Conservation (phyloP, 2,329 filamentous ascomycete species). For the Cordyceps militaris region DNA sequence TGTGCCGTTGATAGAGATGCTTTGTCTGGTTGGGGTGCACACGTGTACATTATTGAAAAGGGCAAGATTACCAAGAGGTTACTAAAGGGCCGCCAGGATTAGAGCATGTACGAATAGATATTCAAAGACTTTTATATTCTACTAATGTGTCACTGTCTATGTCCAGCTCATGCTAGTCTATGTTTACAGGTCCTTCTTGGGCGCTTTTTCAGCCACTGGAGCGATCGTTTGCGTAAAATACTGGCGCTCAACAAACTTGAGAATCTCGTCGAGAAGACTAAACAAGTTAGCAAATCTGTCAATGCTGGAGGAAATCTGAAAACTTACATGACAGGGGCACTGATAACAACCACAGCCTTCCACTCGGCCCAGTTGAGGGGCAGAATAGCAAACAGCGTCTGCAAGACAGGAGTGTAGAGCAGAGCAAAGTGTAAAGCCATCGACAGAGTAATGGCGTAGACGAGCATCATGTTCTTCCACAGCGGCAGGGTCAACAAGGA, state of each 20-base stretch:
- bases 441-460: slow-evolving; percentile 85
- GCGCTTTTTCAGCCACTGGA: slow-evolving; percentile 31
- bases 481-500: slow-evolving; percentile 86
- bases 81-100: slow-evolving; percentile 96
- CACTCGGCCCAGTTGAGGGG: slow-evolving; percentile 82
- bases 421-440: slow-evolving; percentile 95
- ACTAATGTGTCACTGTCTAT: slow-evolving; percentile 12
- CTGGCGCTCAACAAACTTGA: slow-evolving; percentile 70
- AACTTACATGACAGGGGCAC: slow-evolving; percentile 85
- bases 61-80: slow-evolving; percentile 99
- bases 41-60: slow-evolving; percentile 99
- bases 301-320: not conserved
- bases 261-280: slow-evolving; percentile 73
- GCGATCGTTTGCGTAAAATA: slow-evolving; percentile 52
- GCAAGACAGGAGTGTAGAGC: slow-evolving; percentile 84
- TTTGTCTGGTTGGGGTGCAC: slow-evolving; percentile 93
- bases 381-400: slow-evolving; percentile 82
- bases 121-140: slow-evolving; percentile 16
- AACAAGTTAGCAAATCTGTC: slow-evolving; percentile 19
- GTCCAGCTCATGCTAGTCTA: slow-evolving; percentile 8
- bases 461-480: slow-evolving; percentile 98
- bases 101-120: slow-evolving; percentile 26
- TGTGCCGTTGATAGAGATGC: slow-evolving; percentile 97
- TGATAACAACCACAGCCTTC: slow-evolving; percentile 84
- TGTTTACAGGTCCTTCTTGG: slow-evolving; percentile 49